Percentiles rank a stretch among this genome's conserved stretches.
phyloP scores from a whole-genome alignment of 2,329 filamentous ascomycete genomes.

The Claviceps cyperi region DNA sequence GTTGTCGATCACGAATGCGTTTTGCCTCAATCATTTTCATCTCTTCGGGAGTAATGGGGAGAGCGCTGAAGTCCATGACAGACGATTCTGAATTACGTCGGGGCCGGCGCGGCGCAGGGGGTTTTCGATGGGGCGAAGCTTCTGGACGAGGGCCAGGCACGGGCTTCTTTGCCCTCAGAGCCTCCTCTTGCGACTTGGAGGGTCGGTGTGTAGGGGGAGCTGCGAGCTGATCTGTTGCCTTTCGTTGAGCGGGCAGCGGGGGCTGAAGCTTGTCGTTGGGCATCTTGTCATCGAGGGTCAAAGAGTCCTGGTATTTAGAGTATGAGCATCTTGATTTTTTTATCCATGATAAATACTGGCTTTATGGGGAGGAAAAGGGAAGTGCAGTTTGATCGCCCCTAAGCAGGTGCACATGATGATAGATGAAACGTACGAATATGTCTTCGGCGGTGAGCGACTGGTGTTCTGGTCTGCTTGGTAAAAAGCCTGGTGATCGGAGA shows the following conservation, averaged over 20 bases:
- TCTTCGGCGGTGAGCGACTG: constrained; percentile 47
- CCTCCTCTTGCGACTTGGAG: constrained; percentile 52
- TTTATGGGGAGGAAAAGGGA: neutral
- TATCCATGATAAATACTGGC: neutral
- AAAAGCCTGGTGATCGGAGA: constrained; percentile 30
- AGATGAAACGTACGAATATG: constrained; percentile 53
- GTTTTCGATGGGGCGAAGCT: constrained; percentile 22
- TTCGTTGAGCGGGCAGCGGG: constrained; percentile 25
- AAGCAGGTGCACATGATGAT: neutral
- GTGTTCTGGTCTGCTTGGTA: constrained; percentile 33
- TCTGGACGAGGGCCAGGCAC: constrained; percentile 17
- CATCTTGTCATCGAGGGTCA: constrained; percentile 49
- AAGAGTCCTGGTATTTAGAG: constrained; percentile 40
- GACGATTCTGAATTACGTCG: constrained; percentile 74
- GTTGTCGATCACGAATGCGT: constrained; percentile 12
- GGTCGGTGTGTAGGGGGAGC: constrained; percentile 37
- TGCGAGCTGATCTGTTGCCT: constrained; percentile 16
- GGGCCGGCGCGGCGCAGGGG: constrained; percentile 30
- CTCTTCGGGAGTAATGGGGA: constrained; percentile 42
- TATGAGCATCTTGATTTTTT: neutral
- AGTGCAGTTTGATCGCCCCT: neutral
- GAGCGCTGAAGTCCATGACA: constrained; percentile 42
- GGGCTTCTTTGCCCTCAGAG: constrained; percentile 32
- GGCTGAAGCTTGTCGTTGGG: constrained; percentile 19
- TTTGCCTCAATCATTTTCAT: constrained; percentile 24